Percentiles rank a stretch among this genome's conserved stretches.
Evolutionary conservation across 108 stramenopile species (phyloP).

Genomic region (Cyclostephanos tholiformis): DNA sequence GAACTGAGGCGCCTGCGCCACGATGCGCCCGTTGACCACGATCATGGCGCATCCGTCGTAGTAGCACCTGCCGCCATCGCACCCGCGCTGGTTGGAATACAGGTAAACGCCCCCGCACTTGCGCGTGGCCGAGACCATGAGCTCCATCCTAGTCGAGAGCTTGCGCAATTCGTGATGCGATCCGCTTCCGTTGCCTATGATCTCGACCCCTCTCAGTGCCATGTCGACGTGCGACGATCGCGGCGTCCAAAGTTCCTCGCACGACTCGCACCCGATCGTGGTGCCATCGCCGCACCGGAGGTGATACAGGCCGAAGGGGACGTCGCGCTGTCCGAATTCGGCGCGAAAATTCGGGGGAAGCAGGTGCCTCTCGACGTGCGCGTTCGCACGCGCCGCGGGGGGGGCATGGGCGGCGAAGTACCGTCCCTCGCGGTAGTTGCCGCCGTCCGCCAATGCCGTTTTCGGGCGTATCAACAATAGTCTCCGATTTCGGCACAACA

Average conservation of each 20-base stretch:
- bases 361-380: constrained; percentile 32
- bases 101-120: constrained; percentile 99
- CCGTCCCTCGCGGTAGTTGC: constrained; percentile 96
- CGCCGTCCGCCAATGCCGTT: constrained; percentile 89
- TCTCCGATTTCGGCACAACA: constrained; percentile 74
- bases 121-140: constrained; percentile 87
- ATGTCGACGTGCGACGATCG: constrained; percentile 87
- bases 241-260: constrained; percentile 98
- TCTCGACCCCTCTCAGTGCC: constrained; percentile 92
- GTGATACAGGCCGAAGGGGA: constrained; percentile 73
- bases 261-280: constrained; percentile 91
- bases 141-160: constrained; percentile 78
- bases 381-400: constrained; percentile 5
- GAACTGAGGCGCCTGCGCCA: constrained; percentile 96
- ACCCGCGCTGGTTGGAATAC: constrained; percentile 96
- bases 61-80: constrained; percentile 95
- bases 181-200: constrained; percentile 95
- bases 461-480: constrained; percentile 93
- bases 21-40: constrained; percentile 89
- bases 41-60: constrained; percentile 97
- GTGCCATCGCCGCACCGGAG: constrained; percentile 73
- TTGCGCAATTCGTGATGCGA: constrained; percentile 97
- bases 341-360: constrained; percentile 48
- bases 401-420: constrained; percentile 90
- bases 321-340: constrained; percentile 59